A percentile compares a stretch with the other conserved stretches of the same genome.
Conservation (phyloP, 2,329 filamentous ascomycete genomes). For the Davidsoniella eucalypti region DNA sequence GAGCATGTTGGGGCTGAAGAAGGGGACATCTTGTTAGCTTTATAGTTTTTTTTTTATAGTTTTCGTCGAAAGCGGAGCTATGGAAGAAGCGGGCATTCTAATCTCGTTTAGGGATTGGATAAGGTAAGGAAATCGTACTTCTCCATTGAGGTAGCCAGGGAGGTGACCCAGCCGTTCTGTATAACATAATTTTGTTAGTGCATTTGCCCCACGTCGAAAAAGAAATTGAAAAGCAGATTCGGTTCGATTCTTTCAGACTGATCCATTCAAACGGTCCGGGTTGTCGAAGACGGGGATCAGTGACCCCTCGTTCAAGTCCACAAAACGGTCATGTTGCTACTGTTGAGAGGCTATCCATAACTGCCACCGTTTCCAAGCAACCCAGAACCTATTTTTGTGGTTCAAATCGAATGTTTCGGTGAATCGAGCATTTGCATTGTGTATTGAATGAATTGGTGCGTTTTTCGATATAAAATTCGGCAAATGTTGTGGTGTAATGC, state of each 20-base stretch:
- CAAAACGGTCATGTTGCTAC: too few species aligned
- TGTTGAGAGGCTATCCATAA: background rate
- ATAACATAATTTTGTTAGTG: slow-evolving; percentile 12
- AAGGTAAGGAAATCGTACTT: slow-evolving; percentile 46
- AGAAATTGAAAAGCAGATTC: too few species aligned
- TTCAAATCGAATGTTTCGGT: background rate
- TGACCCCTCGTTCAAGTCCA: too few species aligned
- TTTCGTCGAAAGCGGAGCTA: background rate
- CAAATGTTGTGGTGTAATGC: background rate
- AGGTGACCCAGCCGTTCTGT: slow-evolving; percentile 94
- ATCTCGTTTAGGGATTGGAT: background rate
- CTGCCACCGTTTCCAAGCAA: background rate
- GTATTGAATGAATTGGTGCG: background rate
- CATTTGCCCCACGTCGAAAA: slow-evolving; percentile 8
- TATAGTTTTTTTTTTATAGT: background rate
- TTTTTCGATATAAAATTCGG: background rate
- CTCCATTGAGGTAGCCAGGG: slow-evolving; percentile 95
- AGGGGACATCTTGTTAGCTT: slow-evolving; percentile 11
- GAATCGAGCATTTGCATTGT: background rate
- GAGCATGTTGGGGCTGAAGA: slow-evolving; percentile 87
- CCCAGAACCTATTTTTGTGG: too few species aligned
- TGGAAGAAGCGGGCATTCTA: background rate
- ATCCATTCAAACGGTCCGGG: too few species aligned
- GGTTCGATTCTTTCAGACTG: background rate
- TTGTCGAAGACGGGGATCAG: too few species aligned